A percentile compares a stretch with the other conserved stretches of the same genome.
phyloP scores from a whole-genome alignment of 2,329 filamentous ascomycete species.

The Apiospora sp. region DNA sequence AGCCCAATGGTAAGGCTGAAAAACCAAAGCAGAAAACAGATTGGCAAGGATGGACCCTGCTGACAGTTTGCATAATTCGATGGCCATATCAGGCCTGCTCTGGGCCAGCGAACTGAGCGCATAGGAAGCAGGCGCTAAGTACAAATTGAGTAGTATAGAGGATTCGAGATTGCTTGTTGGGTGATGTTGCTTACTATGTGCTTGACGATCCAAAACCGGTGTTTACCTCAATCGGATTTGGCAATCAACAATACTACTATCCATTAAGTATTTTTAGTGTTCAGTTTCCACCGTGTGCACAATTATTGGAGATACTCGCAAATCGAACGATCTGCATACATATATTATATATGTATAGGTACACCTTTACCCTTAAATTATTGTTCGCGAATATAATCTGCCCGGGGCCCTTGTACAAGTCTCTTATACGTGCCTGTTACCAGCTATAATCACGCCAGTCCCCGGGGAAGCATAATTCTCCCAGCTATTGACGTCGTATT shows the following conservation, averaged over 20 bases:
- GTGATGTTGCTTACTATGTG: background rate
- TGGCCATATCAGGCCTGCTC: background rate
- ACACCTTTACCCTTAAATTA: too few species aligned
- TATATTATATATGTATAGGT: too few species aligned
- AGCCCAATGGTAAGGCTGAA: slow-evolving; percentile 20
- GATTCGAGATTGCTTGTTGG: background rate
- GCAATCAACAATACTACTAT: background rate
- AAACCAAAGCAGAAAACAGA: background rate
- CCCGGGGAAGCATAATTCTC: too few species aligned
- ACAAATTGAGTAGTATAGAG: background rate
- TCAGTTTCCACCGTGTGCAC: too few species aligned
- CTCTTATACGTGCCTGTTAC: too few species aligned
- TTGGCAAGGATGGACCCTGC: slow-evolving; percentile 6
- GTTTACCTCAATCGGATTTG: background rate
- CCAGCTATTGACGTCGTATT: too few species aligned
- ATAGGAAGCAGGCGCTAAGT: background rate
- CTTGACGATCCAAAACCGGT: background rate
- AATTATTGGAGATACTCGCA: too few species aligned
- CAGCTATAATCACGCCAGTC: too few species aligned
- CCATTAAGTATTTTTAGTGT: background rate
- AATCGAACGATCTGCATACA: too few species aligned
- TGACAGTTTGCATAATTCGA: background rate
- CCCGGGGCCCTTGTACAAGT: too few species aligned
- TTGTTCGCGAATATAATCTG: too few species aligned
- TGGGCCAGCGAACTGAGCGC: background rate